Base-by-base conservation (phyloP, 306 rosid genomes). In the Dalbergia oliveri region DNA sequence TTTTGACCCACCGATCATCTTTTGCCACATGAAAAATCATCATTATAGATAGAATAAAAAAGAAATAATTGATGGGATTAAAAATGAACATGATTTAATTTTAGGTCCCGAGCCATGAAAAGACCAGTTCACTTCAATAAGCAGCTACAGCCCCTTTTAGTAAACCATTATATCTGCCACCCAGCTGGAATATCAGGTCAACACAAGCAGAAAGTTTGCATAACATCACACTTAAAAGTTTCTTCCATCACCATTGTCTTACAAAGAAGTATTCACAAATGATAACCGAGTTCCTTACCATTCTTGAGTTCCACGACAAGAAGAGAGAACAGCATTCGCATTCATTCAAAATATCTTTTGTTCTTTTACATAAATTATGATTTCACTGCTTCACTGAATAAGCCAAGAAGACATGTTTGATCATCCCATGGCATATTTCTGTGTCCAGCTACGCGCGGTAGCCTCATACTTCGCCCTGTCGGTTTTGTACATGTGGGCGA, bases 371-470 rank as follows among this genome's bases (percentile, higher is more conserved):
- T 79, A 76, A 69, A 76, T 83, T 69, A 83, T 57, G 84, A 81
- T 59, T 82, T 81, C 35, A 79, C 58, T 58, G 65, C 67, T 61
- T 62, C 79, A 66, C 58, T 68, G 39, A 65, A 77, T 75, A 64
- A 64, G 87, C 83, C 23, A 31, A 23, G 34, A 43, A 34, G 72
- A 34, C 68, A 15, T 15, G 5, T n/a, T 11, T 45, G 57, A 23
- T 88, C 88, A 93, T 75, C 94, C 94, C 97, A 93, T 89, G 75
- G 97, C 94, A 26, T 93, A 91, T 88, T 93, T 91, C 78, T 93
- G 97, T n/a, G 96, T 84, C 96, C 97, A 93, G 85, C 97, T 89
- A 87, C 97, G 97, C 54, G 97, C 94, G 4, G 96, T 93, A 56
- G 94, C 71, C 80, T 93, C 97, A 45, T 93, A 93, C 84, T 93